These are phyloP conservation scores for Fusarium sp. DNA, from an alignment of 2,329 filamentous ascomycete species.

Conservation along the genomic window DNA sequence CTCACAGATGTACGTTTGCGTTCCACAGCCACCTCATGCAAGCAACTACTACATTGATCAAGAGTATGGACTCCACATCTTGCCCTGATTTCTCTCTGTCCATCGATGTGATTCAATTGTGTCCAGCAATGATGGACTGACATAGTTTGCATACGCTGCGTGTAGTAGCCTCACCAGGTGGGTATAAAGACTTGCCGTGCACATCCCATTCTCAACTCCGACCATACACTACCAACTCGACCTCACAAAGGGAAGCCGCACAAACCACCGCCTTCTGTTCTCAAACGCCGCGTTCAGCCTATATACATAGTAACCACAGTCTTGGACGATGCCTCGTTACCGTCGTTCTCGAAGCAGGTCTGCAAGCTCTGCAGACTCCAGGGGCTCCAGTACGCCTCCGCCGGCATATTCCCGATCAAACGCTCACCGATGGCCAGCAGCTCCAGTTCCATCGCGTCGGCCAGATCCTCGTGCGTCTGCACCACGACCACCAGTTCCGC, in stretches of 20 bases:
- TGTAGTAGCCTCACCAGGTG: background rate
- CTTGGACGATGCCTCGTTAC: accelerated
- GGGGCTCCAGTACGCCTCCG: too few relatives aligned
- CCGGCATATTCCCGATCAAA: too few relatives aligned
- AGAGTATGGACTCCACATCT: background rate
- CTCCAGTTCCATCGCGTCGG: too few relatives aligned
- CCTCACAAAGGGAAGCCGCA: accelerated
- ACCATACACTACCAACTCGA: background rate
- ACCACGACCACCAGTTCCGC: too few relatives aligned
- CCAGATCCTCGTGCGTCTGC: too few relatives aligned
- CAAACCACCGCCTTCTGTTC: background rate
- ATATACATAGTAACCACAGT: too few relatives aligned
- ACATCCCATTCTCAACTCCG: background rate
- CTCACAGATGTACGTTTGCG: accelerated
- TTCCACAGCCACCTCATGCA: background rate
- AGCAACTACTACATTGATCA: background rate
- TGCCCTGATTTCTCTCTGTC: accelerated
- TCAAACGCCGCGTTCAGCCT: background rate
- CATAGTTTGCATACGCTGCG: background rate
- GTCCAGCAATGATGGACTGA: background rate
- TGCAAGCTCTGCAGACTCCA: too few relatives aligned
- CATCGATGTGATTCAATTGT: background rate
- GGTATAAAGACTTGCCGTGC: background rate
- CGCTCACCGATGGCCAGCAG: too few relatives aligned
- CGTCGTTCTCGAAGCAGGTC: too few relatives aligned